These are phyloP conservation scores for Cryptosporidium baileyi DNA, from an alignment of 169 alveolate genomes.

Conservation along the genomic window DNA sequence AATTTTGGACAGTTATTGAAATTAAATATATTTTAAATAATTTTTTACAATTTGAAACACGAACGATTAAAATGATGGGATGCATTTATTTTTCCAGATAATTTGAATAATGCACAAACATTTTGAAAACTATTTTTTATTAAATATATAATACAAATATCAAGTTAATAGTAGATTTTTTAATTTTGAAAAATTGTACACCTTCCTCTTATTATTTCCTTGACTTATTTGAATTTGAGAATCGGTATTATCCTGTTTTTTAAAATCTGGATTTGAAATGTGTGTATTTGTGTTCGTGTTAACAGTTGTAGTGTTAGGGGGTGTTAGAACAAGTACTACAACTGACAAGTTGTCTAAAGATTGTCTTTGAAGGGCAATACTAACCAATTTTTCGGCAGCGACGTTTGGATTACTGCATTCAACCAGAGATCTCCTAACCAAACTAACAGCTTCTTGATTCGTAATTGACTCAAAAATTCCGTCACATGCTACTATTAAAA, in stretches of 20 bases:
- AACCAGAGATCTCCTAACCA: slow-evolving; percentile 63
- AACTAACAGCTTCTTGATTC: slow-evolving; percentile 72
- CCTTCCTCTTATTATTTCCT: not conserved
- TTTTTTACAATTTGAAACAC: no score
- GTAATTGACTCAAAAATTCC: slow-evolving; percentile 72
- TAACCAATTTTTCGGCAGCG: slow-evolving; percentile 77
- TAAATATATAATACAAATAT: no score
- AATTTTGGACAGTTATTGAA: no score
- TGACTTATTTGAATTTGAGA: not conserved
- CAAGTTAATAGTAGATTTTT: slow-evolving; percentile 2
- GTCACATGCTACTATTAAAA: slow-evolving; percentile 74
- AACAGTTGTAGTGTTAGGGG: slow-evolving; percentile 22
- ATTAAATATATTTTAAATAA: no score
- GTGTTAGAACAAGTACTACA: slow-evolving; percentile 73
- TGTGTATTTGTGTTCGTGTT: not conserved
- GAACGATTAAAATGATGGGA: no score
- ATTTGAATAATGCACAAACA: no score
- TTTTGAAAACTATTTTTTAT: no score
- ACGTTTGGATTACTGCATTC: slow-evolving; percentile 70
- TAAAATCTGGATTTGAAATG: not conserved
- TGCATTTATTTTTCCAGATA: no score
- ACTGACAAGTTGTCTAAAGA: slow-evolving; percentile 79
- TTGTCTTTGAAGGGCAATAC: slow-evolving; percentile 76
- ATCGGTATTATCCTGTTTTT: not conserved
- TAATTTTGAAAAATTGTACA: slow-evolving; percentile 44